Evolutionary conservation across 768 basidiomycete genomes (phyloP).

Genomic region (Pholiota molesta): DNA sequence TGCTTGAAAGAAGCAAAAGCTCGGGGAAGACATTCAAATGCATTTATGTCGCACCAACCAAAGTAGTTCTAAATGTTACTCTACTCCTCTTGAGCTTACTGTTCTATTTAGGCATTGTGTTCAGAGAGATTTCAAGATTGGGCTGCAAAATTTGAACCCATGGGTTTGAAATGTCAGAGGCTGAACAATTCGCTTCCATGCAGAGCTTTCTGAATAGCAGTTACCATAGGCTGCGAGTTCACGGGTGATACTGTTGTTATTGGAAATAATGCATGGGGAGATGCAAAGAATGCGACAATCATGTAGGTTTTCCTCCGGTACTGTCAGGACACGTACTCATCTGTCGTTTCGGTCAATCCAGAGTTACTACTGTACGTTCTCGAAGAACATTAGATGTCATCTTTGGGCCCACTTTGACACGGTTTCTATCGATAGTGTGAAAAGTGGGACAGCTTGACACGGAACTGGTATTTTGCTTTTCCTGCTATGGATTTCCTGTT

Average conservation of each 20-base stretch:
- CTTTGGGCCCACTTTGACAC: neutral
- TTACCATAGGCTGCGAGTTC: conserved; percentile 72
- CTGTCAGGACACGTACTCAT: neutral
- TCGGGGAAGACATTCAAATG: conserved; percentile 55
- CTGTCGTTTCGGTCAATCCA: conserved; percentile 25
- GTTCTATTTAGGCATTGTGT: conserved; percentile 71
- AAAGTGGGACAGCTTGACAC: conserved; percentile 95
- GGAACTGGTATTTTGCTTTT: conserved; percentile 64
- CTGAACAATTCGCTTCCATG: neutral
- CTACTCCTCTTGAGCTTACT: neutral
- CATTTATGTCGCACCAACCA: conserved; percentile 93
- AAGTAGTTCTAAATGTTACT: conserved; percentile 45
- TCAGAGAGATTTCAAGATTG: conserved; percentile 85
- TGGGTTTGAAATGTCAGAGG: conserved; percentile 74
- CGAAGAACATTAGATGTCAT: neutral
- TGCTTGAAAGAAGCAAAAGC: conserved; percentile 51
- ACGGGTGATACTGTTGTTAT: conserved; percentile 87
- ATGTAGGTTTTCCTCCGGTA: conserved; percentile 51
- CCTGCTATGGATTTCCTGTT: neutral
- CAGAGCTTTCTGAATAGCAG: neutral
- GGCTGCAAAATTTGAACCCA: conserved; percentile 73
- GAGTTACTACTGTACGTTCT: conserved; percentile 73
- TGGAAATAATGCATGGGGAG: conserved; percentile 69
- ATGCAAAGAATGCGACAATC: conserved; percentile 74
- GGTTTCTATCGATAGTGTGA: conserved; percentile 61